Conservation (phyloP, 2,329 filamentous ascomycete species). For the Phaeophleospora eucalypticola region DNA sequence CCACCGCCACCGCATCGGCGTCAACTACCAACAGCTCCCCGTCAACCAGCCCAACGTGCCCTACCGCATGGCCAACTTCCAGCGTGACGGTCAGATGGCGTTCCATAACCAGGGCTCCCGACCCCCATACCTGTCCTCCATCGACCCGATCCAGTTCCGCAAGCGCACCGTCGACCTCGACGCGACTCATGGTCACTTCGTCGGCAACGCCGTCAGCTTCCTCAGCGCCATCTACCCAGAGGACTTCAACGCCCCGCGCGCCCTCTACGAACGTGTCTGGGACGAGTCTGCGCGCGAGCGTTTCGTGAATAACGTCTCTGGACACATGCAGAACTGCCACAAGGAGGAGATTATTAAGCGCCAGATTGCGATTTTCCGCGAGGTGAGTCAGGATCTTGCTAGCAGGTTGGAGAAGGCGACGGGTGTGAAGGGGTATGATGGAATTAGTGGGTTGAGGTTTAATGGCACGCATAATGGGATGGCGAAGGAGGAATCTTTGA, state of each 20-base stretch:
- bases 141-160: slow-evolving; percentile 49
- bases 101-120: slow-evolving; percentile 61
- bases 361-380: slow-evolving; percentile 62
- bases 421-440: slow-evolving; percentile 57
- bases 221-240: slow-evolving; percentile 51
- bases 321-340: slow-evolving; percentile 57
- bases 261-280: slow-evolving; percentile 59
- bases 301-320: slow-evolving; percentile 57
- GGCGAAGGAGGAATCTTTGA: slow-evolving; percentile 45
- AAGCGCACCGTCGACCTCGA: slow-evolving; percentile 45
- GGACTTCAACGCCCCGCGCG: slow-evolving; percentile 54
- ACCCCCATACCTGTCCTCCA: slow-evolving; percentile 54
- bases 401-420: slow-evolving; percentile 58
- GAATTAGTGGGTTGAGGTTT: slow-evolving; percentile 53
- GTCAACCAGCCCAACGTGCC: slow-evolving; percentile 52
- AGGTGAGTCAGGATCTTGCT: slow-evolving; percentile 58
- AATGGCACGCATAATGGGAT: slow-evolving; percentile 62
- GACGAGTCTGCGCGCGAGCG: slow-evolving; percentile 55
- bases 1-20: slow-evolving; percentile 54
- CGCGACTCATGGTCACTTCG: slow-evolving; percentile 50
- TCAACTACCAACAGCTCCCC: slow-evolving; percentile 58
- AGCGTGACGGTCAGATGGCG: slow-evolving; percentile 69
- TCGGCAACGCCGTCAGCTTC: slow-evolving; percentile 47
- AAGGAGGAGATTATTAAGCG: slow-evolving; percentile 60
- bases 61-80: slow-evolving; percentile 60